Evolutionary conservation across 805 yeast genomes (phyloP).

Genomic region (Lipomyces sp.): DNA sequence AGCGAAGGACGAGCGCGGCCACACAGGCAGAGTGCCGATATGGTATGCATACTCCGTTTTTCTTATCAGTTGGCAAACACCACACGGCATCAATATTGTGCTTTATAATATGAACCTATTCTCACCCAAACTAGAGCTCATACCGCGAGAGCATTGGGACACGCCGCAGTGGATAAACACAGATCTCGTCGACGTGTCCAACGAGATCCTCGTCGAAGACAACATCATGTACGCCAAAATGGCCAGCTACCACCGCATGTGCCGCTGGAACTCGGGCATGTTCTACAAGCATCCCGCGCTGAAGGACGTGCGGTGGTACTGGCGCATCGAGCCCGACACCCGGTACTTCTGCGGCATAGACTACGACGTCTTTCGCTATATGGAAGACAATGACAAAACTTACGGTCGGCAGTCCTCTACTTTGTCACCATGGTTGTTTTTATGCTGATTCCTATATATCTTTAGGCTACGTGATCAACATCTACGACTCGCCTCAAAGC

Average conservation of each 20-base stretch:
- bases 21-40: constrained; percentile 48
- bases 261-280: constrained; percentile 67
- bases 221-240: constrained; percentile 59
- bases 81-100: too few relatives aligned
- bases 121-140: constrained; percentile 30
- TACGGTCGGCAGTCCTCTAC: constrained; percentile 83
- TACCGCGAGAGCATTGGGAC: constrained; percentile 51
- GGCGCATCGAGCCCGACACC: constrained; percentile 80
- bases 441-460: constrained; percentile 32
- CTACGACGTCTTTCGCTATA: constrained; percentile 52
- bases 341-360: constrained; percentile 63
- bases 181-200: constrained; percentile 43
- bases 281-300: constrained; percentile 64
- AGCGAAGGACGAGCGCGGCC: constrained; percentile 40
- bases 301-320: constrained; percentile 61
- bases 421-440: too few relatives aligned
- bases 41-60: constrained; percentile 38
- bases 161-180: constrained; percentile 57
- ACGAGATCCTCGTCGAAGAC: constrained; percentile 39
- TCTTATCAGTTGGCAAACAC: background rate
- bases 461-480: constrained; percentile 55
- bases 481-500: constrained; percentile 68
- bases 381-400: constrained; percentile 56
- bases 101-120: too few relatives aligned
- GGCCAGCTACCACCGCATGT: constrained; percentile 76